These are phyloP conservation scores for Brassica nigra DNA, from an alignment of 345 rosid species.

Conservation along the genomic window DNA sequence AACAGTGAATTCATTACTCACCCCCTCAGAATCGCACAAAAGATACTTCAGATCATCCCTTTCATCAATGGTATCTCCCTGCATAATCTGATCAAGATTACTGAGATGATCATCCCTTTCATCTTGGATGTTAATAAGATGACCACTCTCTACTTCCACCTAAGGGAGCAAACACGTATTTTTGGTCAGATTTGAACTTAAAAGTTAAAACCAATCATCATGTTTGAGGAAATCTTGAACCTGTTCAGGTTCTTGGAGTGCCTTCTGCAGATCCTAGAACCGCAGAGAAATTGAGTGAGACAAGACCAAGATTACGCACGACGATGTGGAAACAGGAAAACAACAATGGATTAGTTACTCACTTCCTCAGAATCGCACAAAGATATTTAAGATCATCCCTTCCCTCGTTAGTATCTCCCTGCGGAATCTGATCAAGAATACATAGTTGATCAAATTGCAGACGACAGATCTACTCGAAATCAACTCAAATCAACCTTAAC, in stretches of 20 bases:
- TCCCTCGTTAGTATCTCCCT: not conserved
- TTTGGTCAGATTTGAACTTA: not conserved
- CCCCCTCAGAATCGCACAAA: not conserved
- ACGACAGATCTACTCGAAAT: too few relatives aligned
- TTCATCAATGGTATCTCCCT: not conserved
- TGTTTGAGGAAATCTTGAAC: too few relatives aligned
- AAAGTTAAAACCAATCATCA: not conserved
- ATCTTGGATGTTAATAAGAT: not conserved
- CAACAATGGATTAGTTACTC: not conserved
- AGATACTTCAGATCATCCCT: not conserved
- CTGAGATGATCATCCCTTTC: not conserved
- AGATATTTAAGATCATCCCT: not conserved
- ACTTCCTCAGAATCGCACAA: not conserved
- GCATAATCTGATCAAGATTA: not conserved
- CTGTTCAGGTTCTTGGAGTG: not conserved
- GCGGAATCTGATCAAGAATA: not conserved
- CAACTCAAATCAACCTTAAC: too few relatives aligned
- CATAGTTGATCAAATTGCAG: not conserved
- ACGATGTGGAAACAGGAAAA: not conserved
- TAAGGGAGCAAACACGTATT: not conserved
- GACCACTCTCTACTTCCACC: not conserved
- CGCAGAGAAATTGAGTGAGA: too few relatives aligned
- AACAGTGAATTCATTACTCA: not conserved
- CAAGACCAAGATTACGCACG: not conserved
- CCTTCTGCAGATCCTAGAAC: not conserved